Percentiles rank a stretch among this genome's conserved stretches.
phyloP scores from a whole-genome alignment of 2,329 filamentous ascomycete genomes.

The Colletotrichum aenigma region DNA sequence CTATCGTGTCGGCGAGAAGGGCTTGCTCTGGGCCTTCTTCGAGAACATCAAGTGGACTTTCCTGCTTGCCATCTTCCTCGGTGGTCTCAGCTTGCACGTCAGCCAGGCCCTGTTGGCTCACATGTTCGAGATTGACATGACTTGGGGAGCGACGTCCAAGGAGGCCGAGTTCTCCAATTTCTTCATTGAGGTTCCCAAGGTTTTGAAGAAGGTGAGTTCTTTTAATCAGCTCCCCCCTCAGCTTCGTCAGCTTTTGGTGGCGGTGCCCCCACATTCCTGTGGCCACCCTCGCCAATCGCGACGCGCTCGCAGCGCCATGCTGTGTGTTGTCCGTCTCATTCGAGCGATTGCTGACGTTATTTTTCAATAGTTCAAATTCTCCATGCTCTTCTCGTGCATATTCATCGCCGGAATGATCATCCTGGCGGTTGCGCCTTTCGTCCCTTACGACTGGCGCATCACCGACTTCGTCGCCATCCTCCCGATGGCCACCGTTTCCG shows the following conservation, averaged over 20 bases:
- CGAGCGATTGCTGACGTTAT: slow-evolving; percentile 4
- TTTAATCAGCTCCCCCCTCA: slow-evolving; percentile 30
- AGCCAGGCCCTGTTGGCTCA: slow-evolving; percentile 80
- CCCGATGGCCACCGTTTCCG: slow-evolving; percentile 74
- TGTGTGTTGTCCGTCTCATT: background rate
- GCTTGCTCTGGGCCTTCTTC: slow-evolving; percentile 58
- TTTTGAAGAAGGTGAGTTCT: slow-evolving; percentile 73
- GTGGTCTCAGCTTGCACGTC: slow-evolving; percentile 80
- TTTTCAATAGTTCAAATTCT: slow-evolving; percentile 68
- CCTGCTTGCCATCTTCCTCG: slow-evolving; percentile 80
- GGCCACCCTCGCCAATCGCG: slow-evolving; percentile 19
- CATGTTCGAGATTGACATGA: slow-evolving; percentile 87
- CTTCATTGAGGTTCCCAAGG: slow-evolving; percentile 82
- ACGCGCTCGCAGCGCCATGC: slow-evolving; percentile 22
- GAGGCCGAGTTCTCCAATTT: slow-evolving; percentile 84
- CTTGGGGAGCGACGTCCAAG: slow-evolving; percentile 84
- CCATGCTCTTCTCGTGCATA: slow-evolving; percentile 64
- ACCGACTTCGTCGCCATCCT: slow-evolving; percentile 77
- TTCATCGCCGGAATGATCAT: slow-evolving; percentile 68
- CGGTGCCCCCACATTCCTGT: slow-evolving; percentile 28
- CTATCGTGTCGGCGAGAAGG: slow-evolving; percentile 70
- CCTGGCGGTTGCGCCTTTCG: slow-evolving; percentile 65
- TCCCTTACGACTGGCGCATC: slow-evolving; percentile 70
- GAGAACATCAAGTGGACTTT: slow-evolving; percentile 78
- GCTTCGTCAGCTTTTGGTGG: background rate